Conservation (phyloP, 1,284 basidiomycete species). For the Inonotus hispidus region DNA sequence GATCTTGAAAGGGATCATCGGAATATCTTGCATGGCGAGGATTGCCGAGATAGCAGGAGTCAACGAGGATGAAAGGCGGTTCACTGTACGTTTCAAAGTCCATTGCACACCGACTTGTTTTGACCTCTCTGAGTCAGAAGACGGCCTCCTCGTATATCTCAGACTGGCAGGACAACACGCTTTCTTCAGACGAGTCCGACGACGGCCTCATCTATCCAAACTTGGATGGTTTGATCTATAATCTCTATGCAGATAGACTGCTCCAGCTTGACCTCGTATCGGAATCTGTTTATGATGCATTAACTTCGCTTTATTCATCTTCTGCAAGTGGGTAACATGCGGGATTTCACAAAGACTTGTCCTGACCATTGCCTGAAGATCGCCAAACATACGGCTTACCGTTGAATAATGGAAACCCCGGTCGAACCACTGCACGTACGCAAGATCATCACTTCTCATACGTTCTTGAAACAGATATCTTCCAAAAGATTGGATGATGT, state of each 20-base stretch:
- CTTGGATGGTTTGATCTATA: constrained; percentile 39
- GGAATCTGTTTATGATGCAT: constrained; percentile 11
- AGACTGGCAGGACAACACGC: constrained; percentile 16
- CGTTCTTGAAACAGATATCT: neutral
- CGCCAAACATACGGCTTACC: constrained; percentile 1
- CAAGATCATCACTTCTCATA: neutral
- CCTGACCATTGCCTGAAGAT: neutral
- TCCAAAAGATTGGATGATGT: constrained; percentile 32
- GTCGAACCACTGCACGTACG: neutral
- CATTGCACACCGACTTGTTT: neutral
- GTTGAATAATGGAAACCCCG: neutral
- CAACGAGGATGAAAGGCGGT: constrained; percentile 25
- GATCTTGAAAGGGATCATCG: constrained; percentile 39
- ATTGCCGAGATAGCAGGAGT: constrained; percentile 31
- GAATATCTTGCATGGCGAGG: constrained; percentile 36
- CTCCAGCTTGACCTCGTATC: constrained; percentile 27
- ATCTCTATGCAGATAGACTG: constrained; percentile 41
- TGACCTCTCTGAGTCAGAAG: neutral
- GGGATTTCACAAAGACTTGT: neutral
- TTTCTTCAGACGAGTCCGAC: constrained; percentile 18
- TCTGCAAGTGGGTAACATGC: neutral
- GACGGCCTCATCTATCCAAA: constrained; percentile 28
- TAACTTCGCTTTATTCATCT: neutral
- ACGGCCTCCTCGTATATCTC: constrained; percentile 8
- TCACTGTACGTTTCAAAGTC: neutral